Evolutionary conservation across 768 basidiomycete genomes (phyloP), one percentile per base, ranked within the genome.

Genomic region (Pleurotus citrinopileatus): DNA sequence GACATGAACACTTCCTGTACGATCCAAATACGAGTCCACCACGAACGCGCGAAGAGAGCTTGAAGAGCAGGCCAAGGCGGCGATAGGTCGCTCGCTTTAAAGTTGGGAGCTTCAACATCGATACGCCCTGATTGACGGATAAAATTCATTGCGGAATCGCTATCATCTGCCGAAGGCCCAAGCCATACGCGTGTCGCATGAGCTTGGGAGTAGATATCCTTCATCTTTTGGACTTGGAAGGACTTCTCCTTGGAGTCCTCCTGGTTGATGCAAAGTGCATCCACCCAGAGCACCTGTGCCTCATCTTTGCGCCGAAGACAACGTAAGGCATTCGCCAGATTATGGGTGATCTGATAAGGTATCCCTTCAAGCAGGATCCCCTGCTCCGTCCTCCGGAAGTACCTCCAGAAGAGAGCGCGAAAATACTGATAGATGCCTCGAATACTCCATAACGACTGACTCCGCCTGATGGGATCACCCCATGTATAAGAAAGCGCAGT

Each of bases 1-100:
- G 45, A 47, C 45, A 47, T 27, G 28, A 47, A 47, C 25, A 47
- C 27, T 9, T 47, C 45, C 45, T 47, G 45, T 5, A 47, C 45
- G 45, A 47, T 47, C 45, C 45, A 47, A 10, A 47, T 47, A 13
- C 45, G 45, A 15, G 27, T 22, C 45, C 45, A 47, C 45, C 45
- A 47, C 22, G 45, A 47, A 15, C 45, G 45, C 13, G 45, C 45
- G 28, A 47, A 47, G 10, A 47, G 45, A 17, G 45, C 45, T 32
- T 47, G 45, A 17, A 47, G 26, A 15, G 45, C 45, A 32, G 27
- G 28, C 45, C 45, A 47, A 8, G 45, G 45, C 12, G 45, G 27
- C 8, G 23, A 28, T 15, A 47, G 15, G 22, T 47, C 45, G 25
- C 45, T 27, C 17, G 29, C 7, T 17, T 22, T 23, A 8, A 47